phyloP scores from a whole-genome alignment of 2,329 filamentous ascomycete genomes.

The Cytospora piceicola region DNA sequence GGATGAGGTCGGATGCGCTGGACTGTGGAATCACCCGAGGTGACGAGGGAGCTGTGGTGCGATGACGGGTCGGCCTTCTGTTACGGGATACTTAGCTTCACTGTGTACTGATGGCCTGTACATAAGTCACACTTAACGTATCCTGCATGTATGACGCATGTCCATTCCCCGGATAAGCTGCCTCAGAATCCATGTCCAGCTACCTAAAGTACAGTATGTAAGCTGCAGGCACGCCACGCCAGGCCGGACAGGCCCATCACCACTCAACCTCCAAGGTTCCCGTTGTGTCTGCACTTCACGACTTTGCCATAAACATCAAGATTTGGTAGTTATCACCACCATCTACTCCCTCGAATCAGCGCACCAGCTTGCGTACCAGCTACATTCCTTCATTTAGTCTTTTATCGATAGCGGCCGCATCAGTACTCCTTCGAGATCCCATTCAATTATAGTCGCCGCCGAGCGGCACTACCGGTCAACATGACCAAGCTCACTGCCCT shows the following conservation, averaged over 20 bases:
- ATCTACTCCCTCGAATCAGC: neutral
- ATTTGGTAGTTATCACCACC: neutral
- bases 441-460: slow-evolving; percentile 19
- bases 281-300: neutral
- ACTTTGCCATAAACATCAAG: neutral
- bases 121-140: neutral
- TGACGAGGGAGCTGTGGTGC: neutral
- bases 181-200: neutral
- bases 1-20: too few species aligned
- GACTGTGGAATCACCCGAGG: too few species aligned
- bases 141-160: neutral
- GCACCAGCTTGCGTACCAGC: neutral
- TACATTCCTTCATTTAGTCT: neutral
- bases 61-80: neutral
- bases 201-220: too few species aligned
- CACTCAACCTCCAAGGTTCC: neutral
- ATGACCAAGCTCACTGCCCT: slow-evolving; percentile 46
- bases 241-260: neutral
- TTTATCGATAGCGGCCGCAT: neutral
- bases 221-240: slow-evolving; percentile 1
- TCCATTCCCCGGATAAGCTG: neutral
- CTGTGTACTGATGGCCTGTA: neutral
- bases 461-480: slow-evolving; percentile 26
- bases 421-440: neutral
- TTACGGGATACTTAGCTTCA: neutral